Conservation (phyloP, 352 stramenopile genomes). For the Phytophthora pinifolia region DNA sequence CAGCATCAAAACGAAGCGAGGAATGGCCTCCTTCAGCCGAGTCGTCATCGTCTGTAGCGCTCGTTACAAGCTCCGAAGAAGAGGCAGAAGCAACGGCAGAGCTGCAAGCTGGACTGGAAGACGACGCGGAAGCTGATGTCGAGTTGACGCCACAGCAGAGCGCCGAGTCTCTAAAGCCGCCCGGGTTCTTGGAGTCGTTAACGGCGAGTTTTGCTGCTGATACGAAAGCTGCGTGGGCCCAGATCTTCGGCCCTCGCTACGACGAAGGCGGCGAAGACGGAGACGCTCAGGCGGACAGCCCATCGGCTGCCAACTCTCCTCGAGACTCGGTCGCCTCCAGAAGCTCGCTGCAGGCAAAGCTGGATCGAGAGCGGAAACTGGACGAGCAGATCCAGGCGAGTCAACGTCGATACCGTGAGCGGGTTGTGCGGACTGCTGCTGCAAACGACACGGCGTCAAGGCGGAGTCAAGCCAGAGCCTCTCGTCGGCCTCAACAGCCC, state of each 20-base stretch:
- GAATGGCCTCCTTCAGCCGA: neutral
- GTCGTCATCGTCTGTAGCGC: neutral
- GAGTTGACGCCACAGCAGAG: constrained; percentile 1
- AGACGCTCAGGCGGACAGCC: neutral
- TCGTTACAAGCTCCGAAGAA: neutral
- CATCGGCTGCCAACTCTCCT: constrained; percentile 4
- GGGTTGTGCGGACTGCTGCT: constrained; percentile 14
- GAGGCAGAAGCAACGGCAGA: neutral
- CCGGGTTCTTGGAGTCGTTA: constrained; percentile 29
- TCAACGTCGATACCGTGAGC: constrained; percentile 29
- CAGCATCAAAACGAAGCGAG: neutral
- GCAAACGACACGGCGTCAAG: constrained; percentile 9
- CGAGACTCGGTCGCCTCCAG: constrained; percentile 18
- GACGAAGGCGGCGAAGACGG: constrained; percentile 35
- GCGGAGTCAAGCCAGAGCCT: neutral
- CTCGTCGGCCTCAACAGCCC: constrained; percentile 1
- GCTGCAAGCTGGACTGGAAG: neutral
- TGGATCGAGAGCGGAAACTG: constrained; percentile 40
- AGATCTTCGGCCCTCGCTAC: constrained; percentile 62
- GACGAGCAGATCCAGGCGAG: constrained; percentile 50
- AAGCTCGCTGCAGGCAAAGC: constrained; percentile 34
- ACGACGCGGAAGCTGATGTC: neutral
- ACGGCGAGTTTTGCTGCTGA: constrained; percentile 37
- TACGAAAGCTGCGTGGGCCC: constrained; percentile 43
- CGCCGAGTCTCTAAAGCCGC: constrained; percentile 11